These are phyloP conservation scores for Alternaria viburni DNA, from an alignment of 2,329 filamentous ascomycete species.

Conservation along the genomic window DNA sequence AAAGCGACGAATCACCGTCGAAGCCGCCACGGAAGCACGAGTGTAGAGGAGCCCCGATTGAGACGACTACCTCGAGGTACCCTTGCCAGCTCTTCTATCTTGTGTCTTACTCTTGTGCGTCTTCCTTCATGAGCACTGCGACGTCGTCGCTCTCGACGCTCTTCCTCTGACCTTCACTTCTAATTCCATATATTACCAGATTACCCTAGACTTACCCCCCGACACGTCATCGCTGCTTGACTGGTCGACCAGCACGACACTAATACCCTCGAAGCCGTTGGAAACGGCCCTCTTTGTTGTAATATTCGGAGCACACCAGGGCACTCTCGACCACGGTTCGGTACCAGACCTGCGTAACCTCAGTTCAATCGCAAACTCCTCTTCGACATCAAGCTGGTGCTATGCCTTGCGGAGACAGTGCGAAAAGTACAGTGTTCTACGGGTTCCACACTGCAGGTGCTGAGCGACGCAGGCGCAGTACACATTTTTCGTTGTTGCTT, in stretches of 20 bases:
- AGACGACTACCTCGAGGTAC: conserved; percentile 16
- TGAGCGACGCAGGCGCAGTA: neutral
- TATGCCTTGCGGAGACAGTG: conserved; percentile 4
- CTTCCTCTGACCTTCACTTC: conserved; percentile 14
- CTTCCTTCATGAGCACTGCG: conserved; percentile 17
- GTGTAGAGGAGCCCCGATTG: conserved; percentile 36
- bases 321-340: conserved; percentile 27
- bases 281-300: conserved; percentile 22
- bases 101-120: conserved; percentile 14
- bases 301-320: conserved; percentile 7
- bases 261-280: conserved; percentile 15
- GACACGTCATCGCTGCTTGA: conserved; percentile 11
- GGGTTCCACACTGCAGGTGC: neutral
- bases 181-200: conserved; percentile 10
- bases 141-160: conserved; percentile 15
- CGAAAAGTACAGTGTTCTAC: conserved; percentile 5
- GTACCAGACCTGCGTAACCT: conserved; percentile 5
- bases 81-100: conserved; percentile 22
- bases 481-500: neutral
- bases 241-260: conserved; percentile 20
- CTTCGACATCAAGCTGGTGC: conserved; percentile 2
- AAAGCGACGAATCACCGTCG: conserved; percentile 25
- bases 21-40: conserved; percentile 28
- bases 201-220: conserved; percentile 5
- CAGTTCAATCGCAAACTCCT: neutral